Conservation (phyloP, 768 basidiomycete genomes). For the Tephrocybe sp. region DNA sequence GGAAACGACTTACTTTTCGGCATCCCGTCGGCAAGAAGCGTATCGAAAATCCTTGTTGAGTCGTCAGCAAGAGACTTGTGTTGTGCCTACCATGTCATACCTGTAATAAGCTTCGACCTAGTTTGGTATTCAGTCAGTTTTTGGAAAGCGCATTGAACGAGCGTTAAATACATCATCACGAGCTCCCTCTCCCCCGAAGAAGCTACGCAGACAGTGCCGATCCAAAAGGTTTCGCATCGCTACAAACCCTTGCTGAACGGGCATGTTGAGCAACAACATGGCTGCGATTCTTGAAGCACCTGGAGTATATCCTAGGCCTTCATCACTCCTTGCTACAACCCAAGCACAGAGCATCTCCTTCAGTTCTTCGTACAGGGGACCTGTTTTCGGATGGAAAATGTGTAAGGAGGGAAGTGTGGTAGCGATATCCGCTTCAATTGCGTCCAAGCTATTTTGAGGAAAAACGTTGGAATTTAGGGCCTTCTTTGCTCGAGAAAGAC, state of each 20-base stretch:
- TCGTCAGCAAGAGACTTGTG: neutral
- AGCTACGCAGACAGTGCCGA: constrained; percentile 80
- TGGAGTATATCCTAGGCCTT: constrained; percentile 70
- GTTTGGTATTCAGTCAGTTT: constrained; percentile 19
- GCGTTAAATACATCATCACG: constrained; percentile 73
- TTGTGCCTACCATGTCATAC: constrained; percentile 31
- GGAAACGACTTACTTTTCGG: constrained; percentile 69
- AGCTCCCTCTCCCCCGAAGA: constrained; percentile 68
- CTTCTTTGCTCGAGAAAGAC: constrained; percentile 70
- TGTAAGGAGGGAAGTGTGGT: constrained; percentile 75
- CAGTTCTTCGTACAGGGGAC: constrained; percentile 79
- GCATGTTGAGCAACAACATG: constrained; percentile 85
- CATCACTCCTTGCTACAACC: constrained; percentile 83
- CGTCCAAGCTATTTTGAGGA: constrained; percentile 54
- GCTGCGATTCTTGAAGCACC: constrained; percentile 77
- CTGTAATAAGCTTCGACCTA: constrained; percentile 92
- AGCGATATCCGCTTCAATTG: constrained; percentile 74
- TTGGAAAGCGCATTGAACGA: neutral
- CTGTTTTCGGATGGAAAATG: constrained; percentile 73
- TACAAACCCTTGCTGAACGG: constrained; percentile 69
- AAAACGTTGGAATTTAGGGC: constrained; percentile 65
- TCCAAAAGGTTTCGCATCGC: constrained; percentile 85
- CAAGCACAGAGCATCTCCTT: constrained; percentile 85
- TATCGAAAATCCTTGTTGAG: constrained; percentile 79
- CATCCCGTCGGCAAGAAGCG: constrained; percentile 88